Evolutionary conservation across 176 grass and related monocot genomes (phyloP).

Genomic region (Cymbopogon citratus): DNA sequence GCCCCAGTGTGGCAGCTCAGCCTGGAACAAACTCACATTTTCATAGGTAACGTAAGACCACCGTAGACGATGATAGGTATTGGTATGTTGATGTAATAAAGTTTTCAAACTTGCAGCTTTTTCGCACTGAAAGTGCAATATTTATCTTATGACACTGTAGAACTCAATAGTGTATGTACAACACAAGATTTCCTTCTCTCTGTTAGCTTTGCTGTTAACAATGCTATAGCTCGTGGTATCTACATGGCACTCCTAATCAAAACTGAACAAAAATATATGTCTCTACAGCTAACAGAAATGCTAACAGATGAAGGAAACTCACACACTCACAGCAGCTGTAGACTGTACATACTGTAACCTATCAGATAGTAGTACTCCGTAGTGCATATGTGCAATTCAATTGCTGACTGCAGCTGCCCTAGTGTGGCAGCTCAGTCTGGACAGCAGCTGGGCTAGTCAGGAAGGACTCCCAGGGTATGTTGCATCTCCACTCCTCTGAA

Average conservation of each 20-base stretch:
- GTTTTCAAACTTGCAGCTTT: background rate
- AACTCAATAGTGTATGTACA: conserved; percentile 16
- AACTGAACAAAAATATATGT: conserved; percentile 33
- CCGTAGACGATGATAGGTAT: background rate
- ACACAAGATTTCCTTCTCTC: conserved; percentile 26
- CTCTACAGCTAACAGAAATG: conserved; percentile 58
- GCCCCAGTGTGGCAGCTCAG: conserved; percentile 31
- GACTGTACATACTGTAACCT: conserved; percentile 2
- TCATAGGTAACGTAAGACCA: background rate
- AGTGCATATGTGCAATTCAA: background rate
- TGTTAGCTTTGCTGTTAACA: conserved; percentile 81
- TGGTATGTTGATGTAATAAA: background rate
- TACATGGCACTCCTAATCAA: conserved; percentile 21
- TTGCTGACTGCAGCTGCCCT: background rate
- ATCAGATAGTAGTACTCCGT: background rate
- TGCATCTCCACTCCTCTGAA: conserved; percentile 78
- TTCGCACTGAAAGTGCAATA: background rate
- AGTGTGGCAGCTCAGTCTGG: conserved; percentile 41
- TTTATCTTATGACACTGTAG: background rate
- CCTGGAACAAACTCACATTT: background rate
- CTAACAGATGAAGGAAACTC: conserved; percentile 61
- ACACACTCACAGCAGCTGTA: conserved; percentile 17
- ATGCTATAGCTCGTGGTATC: conserved; percentile 16
- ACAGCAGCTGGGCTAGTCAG: conserved; percentile 46
- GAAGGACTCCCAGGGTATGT: conserved; percentile 64